phyloP scores from a whole-genome alignment of 257 asterid genomes.

The Galeopsis tetrahit region DNA sequence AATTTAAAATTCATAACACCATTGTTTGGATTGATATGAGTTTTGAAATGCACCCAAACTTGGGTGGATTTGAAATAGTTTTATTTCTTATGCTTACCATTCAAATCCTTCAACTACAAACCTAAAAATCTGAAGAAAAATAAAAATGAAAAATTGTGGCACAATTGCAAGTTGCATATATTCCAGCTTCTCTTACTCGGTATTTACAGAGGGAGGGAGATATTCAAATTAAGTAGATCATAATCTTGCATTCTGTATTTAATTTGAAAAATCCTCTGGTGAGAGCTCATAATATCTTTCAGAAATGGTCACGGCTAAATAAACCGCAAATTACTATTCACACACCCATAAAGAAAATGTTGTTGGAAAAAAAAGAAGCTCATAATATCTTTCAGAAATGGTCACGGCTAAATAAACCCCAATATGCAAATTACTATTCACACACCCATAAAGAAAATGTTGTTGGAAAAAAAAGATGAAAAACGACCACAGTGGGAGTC shows the following conservation, averaged over 20 bases:
- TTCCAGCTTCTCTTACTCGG: neutral
- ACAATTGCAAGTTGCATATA: neutral
- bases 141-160: neutral
- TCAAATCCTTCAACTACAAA: neutral
- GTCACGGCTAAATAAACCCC: too few species aligned
- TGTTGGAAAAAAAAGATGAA: too few species aligned
- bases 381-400: too few species aligned
- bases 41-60: neutral
- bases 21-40: neutral
- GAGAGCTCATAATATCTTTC: neutral
- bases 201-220: neutral
- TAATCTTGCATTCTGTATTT: constrained; percentile 2
- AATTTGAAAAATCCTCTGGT: neutral
- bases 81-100: neutral
- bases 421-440: too few species aligned
- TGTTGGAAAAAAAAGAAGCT: too few species aligned
- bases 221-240: neutral
- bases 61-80: too few species aligned
- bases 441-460: too few species aligned
- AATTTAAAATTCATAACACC: neutral
- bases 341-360: too few species aligned
- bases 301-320: too few species aligned
- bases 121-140: neutral
- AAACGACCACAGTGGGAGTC: constrained; percentile 99
- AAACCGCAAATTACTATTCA: too few species aligned